phyloP scores from a whole-genome alignment of 2,329 filamentous ascomycete species.

The Trichoderma guizhouense region DNA sequence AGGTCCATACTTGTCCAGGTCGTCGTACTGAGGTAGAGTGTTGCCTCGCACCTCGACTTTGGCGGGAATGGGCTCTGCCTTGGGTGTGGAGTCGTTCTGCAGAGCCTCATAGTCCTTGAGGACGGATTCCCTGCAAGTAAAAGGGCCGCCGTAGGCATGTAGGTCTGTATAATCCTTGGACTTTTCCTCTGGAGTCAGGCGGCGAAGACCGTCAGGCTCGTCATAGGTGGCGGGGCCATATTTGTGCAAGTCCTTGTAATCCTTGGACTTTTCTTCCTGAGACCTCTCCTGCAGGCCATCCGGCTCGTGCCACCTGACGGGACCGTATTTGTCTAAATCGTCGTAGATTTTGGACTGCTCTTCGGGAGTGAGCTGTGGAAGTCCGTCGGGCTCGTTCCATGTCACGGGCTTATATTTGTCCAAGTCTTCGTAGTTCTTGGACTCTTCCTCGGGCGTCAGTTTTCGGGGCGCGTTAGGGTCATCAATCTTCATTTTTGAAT shows the following conservation, averaged over 20 bases:
- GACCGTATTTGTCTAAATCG: conserved; percentile 34
- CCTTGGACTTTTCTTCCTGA: conserved; percentile 34
- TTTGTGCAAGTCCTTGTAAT: conserved; percentile 40
- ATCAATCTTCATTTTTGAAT: conserved; percentile 31
- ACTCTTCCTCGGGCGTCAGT: conserved; percentile 32
- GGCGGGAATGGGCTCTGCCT: conserved; percentile 37
- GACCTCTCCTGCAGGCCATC: conserved; percentile 31
- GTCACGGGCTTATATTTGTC: conserved; percentile 31
- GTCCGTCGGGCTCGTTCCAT: conserved; percentile 37
- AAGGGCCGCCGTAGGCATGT: conserved; percentile 34
- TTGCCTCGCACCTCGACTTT: conserved; percentile 32
- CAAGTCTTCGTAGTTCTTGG: conserved; percentile 40
- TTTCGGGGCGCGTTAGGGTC: conserved; percentile 27
- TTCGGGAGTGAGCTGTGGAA: conserved; percentile 29
- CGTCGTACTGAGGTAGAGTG: conserved; percentile 37
- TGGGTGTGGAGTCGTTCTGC: conserved; percentile 29
- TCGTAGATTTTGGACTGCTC: conserved; percentile 37
- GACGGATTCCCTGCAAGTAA: conserved; percentile 32
- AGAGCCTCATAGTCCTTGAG: conserved; percentile 29
- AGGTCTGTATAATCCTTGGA: conserved; percentile 36
- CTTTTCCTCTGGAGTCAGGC: conserved; percentile 28
- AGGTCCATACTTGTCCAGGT: conserved; percentile 41
- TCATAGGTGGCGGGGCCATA: conserved; percentile 35
- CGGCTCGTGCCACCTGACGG: conserved; percentile 31
- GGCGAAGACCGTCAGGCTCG: conserved; percentile 32